Percentiles rank a stretch among this genome's conserved stretches.
Evolutionary conservation across 2,329 filamentous ascomycete genomes (phyloP).

Genomic region (Diplodia intermedia): DNA sequence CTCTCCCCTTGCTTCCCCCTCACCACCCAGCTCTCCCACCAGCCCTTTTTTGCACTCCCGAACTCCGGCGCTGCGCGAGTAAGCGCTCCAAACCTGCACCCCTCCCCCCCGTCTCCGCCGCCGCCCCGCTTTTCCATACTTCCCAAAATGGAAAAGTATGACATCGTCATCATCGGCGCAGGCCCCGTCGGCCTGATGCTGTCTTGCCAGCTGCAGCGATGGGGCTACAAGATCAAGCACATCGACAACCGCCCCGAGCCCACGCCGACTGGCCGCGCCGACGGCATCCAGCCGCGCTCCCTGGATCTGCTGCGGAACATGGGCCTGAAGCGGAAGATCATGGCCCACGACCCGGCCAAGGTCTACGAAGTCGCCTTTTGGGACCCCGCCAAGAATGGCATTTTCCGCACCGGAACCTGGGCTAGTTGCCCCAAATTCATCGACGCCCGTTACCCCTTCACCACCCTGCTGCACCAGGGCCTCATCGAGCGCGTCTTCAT

Average conservation of each 20-base stretch:
- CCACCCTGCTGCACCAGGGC: conserved; percentile 67
- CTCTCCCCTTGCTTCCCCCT: background rate
- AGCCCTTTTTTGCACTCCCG: background rate
- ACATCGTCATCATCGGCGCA: conserved; percentile 83
- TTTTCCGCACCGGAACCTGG: conserved; percentile 72
- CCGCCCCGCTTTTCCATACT: background rate
- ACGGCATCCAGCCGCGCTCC: conserved; percentile 90
- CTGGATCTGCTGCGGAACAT: conserved; percentile 87
- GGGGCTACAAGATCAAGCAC: conserved; percentile 95
- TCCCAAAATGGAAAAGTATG: conserved; percentile 59
- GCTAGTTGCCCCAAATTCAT: conserved; percentile 86
- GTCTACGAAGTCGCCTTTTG: conserved; percentile 77
- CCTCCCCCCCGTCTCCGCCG: background rate
- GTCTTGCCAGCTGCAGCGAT: conserved; percentile 85
- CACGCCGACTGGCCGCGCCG: conserved; percentile 83
- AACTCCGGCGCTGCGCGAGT: conserved; percentile 1
- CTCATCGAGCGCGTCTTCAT: conserved; percentile 69
- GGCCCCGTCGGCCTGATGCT: conserved; percentile 88
- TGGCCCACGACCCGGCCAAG: conserved; percentile 85
- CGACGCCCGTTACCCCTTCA: conserved; percentile 69
- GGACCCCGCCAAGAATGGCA: conserved; percentile 65
- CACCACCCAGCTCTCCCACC: background rate
- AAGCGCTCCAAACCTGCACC: background rate
- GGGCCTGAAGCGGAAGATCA: conserved; percentile 85
- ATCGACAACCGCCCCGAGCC: conserved; percentile 89